phyloP scores from a whole-genome alignment of 1,139 yeast genomes.

The Geotrichum siamense region DNA sequence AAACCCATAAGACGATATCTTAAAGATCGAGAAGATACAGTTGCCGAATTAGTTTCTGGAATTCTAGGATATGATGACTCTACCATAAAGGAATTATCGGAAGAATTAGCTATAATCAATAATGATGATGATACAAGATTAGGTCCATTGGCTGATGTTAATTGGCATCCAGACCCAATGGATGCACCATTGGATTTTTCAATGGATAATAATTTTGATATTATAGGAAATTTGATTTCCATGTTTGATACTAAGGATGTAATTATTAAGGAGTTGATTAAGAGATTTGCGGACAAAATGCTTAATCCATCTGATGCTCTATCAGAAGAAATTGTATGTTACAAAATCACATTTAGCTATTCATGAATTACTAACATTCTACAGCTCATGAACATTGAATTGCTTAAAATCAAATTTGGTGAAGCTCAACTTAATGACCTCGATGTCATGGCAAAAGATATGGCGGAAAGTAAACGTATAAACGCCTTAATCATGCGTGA shows the following conservation, averaged over 20 bases:
- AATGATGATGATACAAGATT: slow-evolving; percentile 11
- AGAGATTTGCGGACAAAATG: slow-evolving; percentile 56
- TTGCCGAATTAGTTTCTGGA: slow-evolving; percentile 63
- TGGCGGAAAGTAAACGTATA: slow-evolving; percentile 34
- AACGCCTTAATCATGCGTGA: slow-evolving; percentile 28
- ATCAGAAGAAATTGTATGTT: slow-evolving; percentile 30
- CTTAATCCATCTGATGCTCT: slow-evolving; percentile 44
- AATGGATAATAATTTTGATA: slow-evolving; percentile 42
- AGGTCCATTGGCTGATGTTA: slow-evolving; percentile 28
- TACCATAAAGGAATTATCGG: slow-evolving; percentile 47
- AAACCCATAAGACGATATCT: slow-evolving; percentile 64
- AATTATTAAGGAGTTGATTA: slow-evolving; percentile 64
- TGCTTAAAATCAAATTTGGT: slow-evolving; percentile 61
- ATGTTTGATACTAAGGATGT: slow-evolving; percentile 73
- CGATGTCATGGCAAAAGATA: slow-evolving; percentile 82
- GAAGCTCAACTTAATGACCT: slow-evolving; percentile 55
- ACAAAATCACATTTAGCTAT: slow-evolving; percentile 16
- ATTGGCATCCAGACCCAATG: slow-evolving; percentile 88
- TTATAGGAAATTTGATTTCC: slow-evolving; percentile 63
- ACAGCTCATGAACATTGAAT: slow-evolving; percentile 38
- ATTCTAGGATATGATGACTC: slow-evolving; percentile 48
- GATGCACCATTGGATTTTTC: slow-evolving; percentile 85
- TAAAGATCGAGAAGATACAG: slow-evolving; percentile 66
- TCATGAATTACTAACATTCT: slow-evolving; percentile 24
- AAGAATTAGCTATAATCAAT: slow-evolving; percentile 38